Evolutionary conservation across 352 stramenopile species (phyloP), one percentile per base, ranked within the genome.

Genomic region (Globisporangium irregulare): DNA sequence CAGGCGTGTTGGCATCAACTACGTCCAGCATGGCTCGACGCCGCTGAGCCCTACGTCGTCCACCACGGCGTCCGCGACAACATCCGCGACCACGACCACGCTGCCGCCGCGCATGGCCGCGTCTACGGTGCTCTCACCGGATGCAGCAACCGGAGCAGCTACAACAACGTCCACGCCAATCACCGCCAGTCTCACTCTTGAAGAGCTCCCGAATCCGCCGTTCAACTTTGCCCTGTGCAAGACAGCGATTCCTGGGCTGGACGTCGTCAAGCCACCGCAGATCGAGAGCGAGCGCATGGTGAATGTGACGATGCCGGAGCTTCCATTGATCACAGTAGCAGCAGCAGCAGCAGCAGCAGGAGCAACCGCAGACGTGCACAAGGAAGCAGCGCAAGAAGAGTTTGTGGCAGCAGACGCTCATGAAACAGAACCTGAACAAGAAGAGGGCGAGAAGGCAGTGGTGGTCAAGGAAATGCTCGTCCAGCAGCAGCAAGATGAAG

Each of bases 1-100:
- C 59, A 80, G 67, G 73, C 62, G 72, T 62, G 59, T 69, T 29
- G 70, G 55, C 3, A 64, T 66, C 27, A 66, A 43, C 58, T 74
- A 72, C 61, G 51, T 65, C 9, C 48, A 60, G 48, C 25, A 14
- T 15, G 9, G 10, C 10, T 20, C 54, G 51, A 14, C 32, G 2
- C 15, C 53, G 27, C 29, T 62, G 34, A 41, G 9, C 43, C 53
- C 67, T 3, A 59, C 48, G 29, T 54, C 60, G 41, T 62, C 56
- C 38, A 58, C 38, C 27, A 27, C 59, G 18, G 53, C 53, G 22
- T 20, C 32, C 4, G 57, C 57, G 48, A 62, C 22, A n/a, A 48
- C 25, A 46, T 36, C 32, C 9, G 34, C 22, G 62, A 54, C 34
- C 32, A 18, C 53, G 48, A 10, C 18, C 43, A 34, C 50, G 50